Evolutionary conservation across 345 rosid genomes (phyloP).

Genomic region (Pugionium dolabratum): DNA sequence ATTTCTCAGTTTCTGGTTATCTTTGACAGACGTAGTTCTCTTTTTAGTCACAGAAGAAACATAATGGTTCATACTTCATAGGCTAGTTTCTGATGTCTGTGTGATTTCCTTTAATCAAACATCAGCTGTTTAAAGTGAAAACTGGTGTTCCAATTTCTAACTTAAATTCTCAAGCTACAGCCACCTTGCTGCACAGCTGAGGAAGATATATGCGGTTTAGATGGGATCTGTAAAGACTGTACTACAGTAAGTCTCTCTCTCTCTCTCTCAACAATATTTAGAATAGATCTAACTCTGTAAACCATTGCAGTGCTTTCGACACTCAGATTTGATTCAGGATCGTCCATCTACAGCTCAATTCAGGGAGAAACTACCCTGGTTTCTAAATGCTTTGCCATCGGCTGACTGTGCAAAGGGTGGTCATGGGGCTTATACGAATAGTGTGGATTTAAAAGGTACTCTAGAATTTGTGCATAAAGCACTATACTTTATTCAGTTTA

Average conservation of each 20-base stretch:
- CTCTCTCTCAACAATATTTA: conserved; percentile 20
- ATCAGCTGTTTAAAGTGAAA: conserved; percentile 27
- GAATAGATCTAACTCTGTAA: conserved; percentile 36
- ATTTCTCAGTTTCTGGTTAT: conserved; percentile 12
- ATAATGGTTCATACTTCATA: conserved; percentile 19
- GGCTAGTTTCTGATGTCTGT: conserved; percentile 14
- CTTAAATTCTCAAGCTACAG: conserved; percentile 45
- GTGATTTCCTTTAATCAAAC: conserved; percentile 25
- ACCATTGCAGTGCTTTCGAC: conserved; percentile 79
- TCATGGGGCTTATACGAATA: conserved; percentile 89
- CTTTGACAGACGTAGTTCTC: conserved; percentile 5
- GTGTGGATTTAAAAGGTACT: conserved; percentile 75
- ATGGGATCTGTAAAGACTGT: conserved; percentile 85
- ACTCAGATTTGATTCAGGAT: conserved; percentile 65
- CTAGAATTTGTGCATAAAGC: conserved; percentile 16
- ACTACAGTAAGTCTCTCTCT: conserved; percentile 63
- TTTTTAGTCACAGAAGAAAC: conserved; percentile 9
- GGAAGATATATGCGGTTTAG: conserved; percentile 65
- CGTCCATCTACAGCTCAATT: conserved; percentile 82
- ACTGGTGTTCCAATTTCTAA: conserved; percentile 25
- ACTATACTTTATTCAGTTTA: conserved; percentile 4
- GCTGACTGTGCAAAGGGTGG: conserved; percentile 99
- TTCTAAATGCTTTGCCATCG: conserved; percentile 87
- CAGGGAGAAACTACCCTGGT: conserved; percentile 89
- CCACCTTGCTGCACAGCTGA: conserved; percentile 89